These are phyloP conservation scores for Syzygium grande DNA, from an alignment of 345 rosid species.

Conservation along the genomic window DNA sequence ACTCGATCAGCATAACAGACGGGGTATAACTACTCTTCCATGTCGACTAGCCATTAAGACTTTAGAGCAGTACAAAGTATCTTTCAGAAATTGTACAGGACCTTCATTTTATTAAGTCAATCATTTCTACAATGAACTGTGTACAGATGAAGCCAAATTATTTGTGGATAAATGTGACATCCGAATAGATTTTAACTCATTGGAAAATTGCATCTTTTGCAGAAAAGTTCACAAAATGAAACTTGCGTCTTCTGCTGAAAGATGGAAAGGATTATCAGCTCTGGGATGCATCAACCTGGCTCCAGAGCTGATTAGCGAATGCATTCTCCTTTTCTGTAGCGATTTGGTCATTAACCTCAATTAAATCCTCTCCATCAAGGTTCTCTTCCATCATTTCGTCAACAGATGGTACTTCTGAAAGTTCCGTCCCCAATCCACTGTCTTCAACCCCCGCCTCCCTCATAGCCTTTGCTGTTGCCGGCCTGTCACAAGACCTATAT, in stretches of 20 bases:
- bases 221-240: not conserved
- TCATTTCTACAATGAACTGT: not conserved
- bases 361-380: conserved; percentile 45
- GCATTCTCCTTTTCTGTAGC: conserved; percentile 68
- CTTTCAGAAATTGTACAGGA: not conserved
- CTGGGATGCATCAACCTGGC: conserved; percentile 53
- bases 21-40: not conserved
- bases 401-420: conserved; percentile 19
- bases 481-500: conserved; percentile 53
- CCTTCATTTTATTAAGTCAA: not conserved
- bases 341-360: conserved; percentile 24
- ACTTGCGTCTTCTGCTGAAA: not conserved
- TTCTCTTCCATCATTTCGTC: conserved; percentile 41
- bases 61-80: not conserved
- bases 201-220: not conserved
- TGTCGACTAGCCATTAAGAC: not conserved
- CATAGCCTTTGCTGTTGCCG: conserved; percentile 79
- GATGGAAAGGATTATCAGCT: conserved; percentile 24
- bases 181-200: not conserved
- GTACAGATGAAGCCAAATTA: not conserved
- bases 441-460: conserved; percentile 47
- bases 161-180: not conserved
- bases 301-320: conserved; percentile 68
- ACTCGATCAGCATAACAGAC: not conserved
- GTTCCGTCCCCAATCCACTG: conserved; percentile 18